Conservation (phyloP, 208 protist genomes). For the Willaertia magna region DNA sequence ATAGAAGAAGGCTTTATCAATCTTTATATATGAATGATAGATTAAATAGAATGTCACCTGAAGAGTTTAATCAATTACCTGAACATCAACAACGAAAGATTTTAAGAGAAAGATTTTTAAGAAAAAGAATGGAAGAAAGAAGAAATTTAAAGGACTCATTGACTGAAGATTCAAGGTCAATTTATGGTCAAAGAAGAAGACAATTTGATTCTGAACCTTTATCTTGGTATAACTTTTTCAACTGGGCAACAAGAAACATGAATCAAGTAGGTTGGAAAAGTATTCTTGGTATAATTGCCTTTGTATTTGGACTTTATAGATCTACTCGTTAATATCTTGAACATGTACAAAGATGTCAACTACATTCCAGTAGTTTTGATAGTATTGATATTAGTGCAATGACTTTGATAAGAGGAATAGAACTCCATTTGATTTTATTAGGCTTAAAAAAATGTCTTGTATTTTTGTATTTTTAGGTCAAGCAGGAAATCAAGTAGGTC, state of each 20-base stretch:
- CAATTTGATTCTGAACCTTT: background rate
- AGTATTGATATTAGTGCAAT: too few relatives aligned
- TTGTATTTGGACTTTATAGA: background rate
- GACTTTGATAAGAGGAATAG: too few relatives aligned
- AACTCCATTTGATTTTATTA: too few relatives aligned
- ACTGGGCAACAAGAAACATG: background rate
- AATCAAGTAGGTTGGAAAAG: constrained; percentile 2
- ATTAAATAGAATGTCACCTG: background rate
- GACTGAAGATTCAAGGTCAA: background rate
- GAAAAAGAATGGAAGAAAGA: background rate
- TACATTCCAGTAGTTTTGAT: too few relatives aligned
- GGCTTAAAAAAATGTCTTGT: constrained; percentile 22
- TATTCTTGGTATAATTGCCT: background rate
- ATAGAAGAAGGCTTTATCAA: background rate
- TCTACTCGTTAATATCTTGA: too few relatives aligned
- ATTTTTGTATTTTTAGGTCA: constrained; percentile 51
- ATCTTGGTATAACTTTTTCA: background rate
- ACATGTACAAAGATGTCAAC: too few relatives aligned
- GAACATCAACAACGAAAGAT: constrained; percentile 10
- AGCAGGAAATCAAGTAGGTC: constrained; percentile 73
- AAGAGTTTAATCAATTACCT: constrained; percentile 14
- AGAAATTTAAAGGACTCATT: background rate
- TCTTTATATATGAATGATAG: background rate
- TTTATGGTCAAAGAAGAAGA: too few relatives aligned
- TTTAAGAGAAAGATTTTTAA: constrained; percentile 3